Percentiles rank a stretch among this genome's conserved stretches.
These are phyloP conservation scores for Macrolepiota dolichaula DNA, from an alignment of 768 basidiomycete species.

Conservation along the genomic window DNA sequence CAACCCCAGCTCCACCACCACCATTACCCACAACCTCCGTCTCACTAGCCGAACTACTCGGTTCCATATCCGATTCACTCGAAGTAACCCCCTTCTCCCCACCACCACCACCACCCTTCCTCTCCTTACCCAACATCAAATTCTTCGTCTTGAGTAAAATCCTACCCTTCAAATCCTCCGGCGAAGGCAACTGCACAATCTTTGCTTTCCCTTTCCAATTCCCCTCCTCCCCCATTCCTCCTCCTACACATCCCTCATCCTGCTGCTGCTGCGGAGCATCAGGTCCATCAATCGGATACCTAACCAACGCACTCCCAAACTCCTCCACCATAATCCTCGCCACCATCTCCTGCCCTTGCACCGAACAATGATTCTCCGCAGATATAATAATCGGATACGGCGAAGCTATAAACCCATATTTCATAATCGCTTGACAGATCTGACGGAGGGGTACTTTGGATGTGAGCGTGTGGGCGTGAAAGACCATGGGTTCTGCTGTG, in stretches of 20 bases:
- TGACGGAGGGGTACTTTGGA: constrained; percentile 81
- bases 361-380: constrained; percentile 90
- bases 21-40: constrained; percentile 28
- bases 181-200: constrained; percentile 74
- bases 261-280: not conserved
- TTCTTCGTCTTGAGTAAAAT: constrained; percentile 92
- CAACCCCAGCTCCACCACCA: not conserved
- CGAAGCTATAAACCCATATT: constrained; percentile 92
- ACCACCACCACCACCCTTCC: not conserved
- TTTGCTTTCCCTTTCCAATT: constrained; percentile 19
- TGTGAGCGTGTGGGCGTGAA: constrained; percentile 91
- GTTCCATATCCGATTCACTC: constrained; percentile 22
- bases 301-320: constrained; percentile 42
- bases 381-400: constrained; percentile 96
- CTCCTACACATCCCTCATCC: too few relatives aligned
- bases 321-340: constrained; percentile 43
- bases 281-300: constrained; percentile 35
- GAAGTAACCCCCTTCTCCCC: constrained; percentile 10
- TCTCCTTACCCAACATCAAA: constrained; percentile 41
- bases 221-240: not conserved
- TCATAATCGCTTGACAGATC: constrained; percentile 80
- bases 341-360: constrained; percentile 50
- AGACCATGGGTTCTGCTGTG: constrained; percentile 88
- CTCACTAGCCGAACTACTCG: constrained; percentile 32
- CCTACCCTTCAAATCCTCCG: constrained; percentile 76